A percentile compares a stretch with the other conserved stretches of the same genome.
phyloP scores from a whole-genome alignment of 2,329 filamentous ascomycete species.

The Nothophoma quercina region DNA sequence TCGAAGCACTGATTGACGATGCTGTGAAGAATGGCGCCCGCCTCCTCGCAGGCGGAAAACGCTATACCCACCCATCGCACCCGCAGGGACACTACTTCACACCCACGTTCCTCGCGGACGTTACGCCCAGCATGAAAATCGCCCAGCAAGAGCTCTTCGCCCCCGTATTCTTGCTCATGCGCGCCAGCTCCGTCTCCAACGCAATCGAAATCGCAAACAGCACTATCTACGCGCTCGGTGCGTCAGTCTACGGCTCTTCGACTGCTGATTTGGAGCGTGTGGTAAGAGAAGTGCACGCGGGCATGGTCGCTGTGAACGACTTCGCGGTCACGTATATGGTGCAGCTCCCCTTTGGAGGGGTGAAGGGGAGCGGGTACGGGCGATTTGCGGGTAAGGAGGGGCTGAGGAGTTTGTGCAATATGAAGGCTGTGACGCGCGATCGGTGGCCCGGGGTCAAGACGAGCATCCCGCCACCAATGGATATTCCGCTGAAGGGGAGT shows the following conservation, averaged over 20 bases:
- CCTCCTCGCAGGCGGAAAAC: conserved; percentile 80
- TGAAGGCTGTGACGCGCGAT: conserved; percentile 87
- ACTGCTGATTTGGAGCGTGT: conserved; percentile 69
- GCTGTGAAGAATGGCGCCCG: conserved; percentile 81
- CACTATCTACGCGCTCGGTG: conserved; percentile 84
- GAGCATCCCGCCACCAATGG: conserved; percentile 78
- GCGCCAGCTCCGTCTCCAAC: conserved; percentile 68
- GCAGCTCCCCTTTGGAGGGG: conserved; percentile 91
- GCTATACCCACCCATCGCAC: conserved; percentile 74
- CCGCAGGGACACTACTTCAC: conserved; percentile 88
- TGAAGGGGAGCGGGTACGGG: conserved; percentile 87
- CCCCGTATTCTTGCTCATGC: conserved; percentile 87
- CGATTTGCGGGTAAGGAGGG: conserved; percentile 93
- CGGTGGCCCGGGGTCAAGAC: conserved; percentile 70
- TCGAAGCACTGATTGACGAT: conserved; percentile 78
- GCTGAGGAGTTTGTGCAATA: conserved; percentile 81
- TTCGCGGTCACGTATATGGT: conserved; percentile 94
- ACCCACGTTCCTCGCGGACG: conserved; percentile 89
- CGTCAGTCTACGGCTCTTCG: conserved; percentile 79
- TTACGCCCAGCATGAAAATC: conserved; percentile 84
- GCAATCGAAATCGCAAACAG: conserved; percentile 83
- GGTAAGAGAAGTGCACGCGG: conserved; percentile 74
- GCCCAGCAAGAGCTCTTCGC: conserved; percentile 93
- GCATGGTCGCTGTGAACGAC: conserved; percentile 96
- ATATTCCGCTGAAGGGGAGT: conserved; percentile 73